phyloP scores from a whole-genome alignment of 2,329 filamentous ascomycete genomes.

The Raffaelea ambrosiae region DNA sequence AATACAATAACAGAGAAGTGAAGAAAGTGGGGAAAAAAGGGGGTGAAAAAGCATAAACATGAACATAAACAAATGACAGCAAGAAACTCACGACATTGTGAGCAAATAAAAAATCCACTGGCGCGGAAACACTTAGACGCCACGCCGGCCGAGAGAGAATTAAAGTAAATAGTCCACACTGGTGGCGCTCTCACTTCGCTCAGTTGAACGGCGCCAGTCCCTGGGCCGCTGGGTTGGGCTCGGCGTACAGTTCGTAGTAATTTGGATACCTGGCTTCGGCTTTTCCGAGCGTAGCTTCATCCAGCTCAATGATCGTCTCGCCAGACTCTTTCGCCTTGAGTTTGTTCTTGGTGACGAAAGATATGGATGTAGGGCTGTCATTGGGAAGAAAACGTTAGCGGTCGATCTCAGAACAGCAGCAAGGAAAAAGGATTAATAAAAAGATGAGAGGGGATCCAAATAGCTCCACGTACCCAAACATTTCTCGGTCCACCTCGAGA shows the following conservation, averaged over 20 bases:
- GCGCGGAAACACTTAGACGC: background rate
- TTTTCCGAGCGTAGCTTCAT: conserved; percentile 39
- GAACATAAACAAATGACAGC: too few species aligned
- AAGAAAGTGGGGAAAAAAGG: too few species aligned
- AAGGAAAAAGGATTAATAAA: too few species aligned
- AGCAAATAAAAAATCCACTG: background rate
- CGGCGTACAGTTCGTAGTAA: conserved; percentile 44
- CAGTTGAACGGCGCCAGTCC: conserved; percentile 43
- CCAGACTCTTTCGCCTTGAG: conserved; percentile 37
- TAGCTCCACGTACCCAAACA: conserved; percentile 75
- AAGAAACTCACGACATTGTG: too few species aligned
- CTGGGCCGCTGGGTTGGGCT: conserved; percentile 35
- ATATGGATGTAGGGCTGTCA: conserved; percentile 37
- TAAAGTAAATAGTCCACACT: background rate
- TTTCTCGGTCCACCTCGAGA: conserved; percentile 70
- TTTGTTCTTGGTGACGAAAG: conserved; percentile 29
- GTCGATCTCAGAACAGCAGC: background rate
- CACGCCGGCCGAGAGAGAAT: too few species aligned
- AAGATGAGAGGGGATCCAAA: too few species aligned
- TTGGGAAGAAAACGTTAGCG: background rate
- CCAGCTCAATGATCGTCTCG: conserved; percentile 32
- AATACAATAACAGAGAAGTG: too few species aligned
- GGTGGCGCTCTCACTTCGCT: background rate
- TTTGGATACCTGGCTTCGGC: conserved; percentile 42
- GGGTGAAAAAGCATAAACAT: too few species aligned